These are phyloP conservation scores for Alloteropsis angusta DNA, from an alignment of 202 grass and related monocot genomes.

Conservation along the genomic window DNA sequence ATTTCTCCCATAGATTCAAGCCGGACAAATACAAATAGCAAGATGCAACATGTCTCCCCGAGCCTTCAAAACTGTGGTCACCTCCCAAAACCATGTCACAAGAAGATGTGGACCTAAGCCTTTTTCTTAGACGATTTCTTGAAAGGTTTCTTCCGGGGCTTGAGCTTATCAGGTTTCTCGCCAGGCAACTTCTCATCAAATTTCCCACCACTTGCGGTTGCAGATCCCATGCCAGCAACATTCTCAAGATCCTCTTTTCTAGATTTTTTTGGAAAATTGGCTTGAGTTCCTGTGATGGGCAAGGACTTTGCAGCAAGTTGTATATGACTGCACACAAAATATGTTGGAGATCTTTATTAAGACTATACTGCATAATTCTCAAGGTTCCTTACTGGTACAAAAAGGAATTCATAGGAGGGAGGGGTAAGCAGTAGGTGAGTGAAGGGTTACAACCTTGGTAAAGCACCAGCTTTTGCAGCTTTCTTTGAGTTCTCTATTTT, in stretches of 20 bases:
- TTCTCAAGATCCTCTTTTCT: constrained; percentile 79
- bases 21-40: constrained; percentile 2
- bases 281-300: constrained; percentile 74
- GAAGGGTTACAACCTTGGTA: constrained; percentile 59
- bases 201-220: constrained; percentile 95
- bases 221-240: constrained; percentile 80
- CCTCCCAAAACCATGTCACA: constrained; percentile 1
- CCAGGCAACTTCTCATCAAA: constrained; percentile 85
- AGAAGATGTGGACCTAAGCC: constrained; percentile 12
- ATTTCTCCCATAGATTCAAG: constrained; percentile 19
- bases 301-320: constrained; percentile 80
- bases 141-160: constrained; percentile 49
- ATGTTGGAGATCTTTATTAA: neutral
- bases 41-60: neutral
- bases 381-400: neutral
- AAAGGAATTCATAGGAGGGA: neutral
- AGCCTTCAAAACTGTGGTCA: constrained; percentile 9
- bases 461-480: constrained; percentile 69
- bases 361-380: neutral
- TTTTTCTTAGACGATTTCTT: constrained; percentile 71
- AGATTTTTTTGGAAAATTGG: constrained; percentile 62
- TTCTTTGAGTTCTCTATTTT: constrained; percentile 64
- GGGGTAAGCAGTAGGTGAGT: neutral
- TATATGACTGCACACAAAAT: constrained; percentile 59
- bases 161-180: constrained; percentile 81